Evolutionary conservation across 1,284 basidiomycete genomes (phyloP).

Genomic region (Leccinum huronense): DNA sequence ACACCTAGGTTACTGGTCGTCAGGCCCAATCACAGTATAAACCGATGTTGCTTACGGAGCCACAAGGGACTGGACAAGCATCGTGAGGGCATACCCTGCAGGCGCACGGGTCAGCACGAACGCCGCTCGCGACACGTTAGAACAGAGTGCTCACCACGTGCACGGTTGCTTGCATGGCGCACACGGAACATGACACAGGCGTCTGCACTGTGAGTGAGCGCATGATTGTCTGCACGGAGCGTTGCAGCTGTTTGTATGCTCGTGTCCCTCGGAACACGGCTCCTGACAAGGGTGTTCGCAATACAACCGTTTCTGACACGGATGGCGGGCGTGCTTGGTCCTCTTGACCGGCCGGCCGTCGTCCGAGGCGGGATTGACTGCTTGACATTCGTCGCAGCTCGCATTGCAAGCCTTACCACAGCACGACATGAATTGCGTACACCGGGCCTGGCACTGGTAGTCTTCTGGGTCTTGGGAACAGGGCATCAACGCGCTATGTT

Average conservation of each 20-base stretch:
- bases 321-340: slow-evolving; percentile 45
- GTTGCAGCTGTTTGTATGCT: slow-evolving; percentile 49
- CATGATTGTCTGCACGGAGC: slow-evolving; percentile 57
- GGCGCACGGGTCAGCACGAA: not conserved
- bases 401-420: slow-evolving; percentile 55
- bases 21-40: not conserved
- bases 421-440: slow-evolving; percentile 49
- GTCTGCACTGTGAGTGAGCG: slow-evolving; percentile 48
- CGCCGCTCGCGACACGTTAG: not conserved
- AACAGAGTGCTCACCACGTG: slow-evolving; percentile 43
- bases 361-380: slow-evolving; percentile 23
- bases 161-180: slow-evolving; percentile 64
- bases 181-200: slow-evolving; percentile 55
- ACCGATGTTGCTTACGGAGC: slow-evolving; percentile 49
- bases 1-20: slow-evolving; percentile 47
- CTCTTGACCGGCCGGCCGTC: slow-evolving; percentile 26
- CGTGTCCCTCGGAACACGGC: slow-evolving; percentile 51
- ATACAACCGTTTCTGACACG: slow-evolving; percentile 52
- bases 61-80: slow-evolving; percentile 64
- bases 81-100: slow-evolving; percentile 54
- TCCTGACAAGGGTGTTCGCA: slow-evolving; percentile 59
- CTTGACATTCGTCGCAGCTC: slow-evolving; percentile 53
- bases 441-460: slow-evolving; percentile 44
- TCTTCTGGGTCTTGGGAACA: slow-evolving; percentile 48
- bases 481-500: slow-evolving; percentile 48